Evolutionary conservation across 2,329 filamentous ascomycete species (phyloP).

Genomic region (Diplocarpon mali): DNA sequence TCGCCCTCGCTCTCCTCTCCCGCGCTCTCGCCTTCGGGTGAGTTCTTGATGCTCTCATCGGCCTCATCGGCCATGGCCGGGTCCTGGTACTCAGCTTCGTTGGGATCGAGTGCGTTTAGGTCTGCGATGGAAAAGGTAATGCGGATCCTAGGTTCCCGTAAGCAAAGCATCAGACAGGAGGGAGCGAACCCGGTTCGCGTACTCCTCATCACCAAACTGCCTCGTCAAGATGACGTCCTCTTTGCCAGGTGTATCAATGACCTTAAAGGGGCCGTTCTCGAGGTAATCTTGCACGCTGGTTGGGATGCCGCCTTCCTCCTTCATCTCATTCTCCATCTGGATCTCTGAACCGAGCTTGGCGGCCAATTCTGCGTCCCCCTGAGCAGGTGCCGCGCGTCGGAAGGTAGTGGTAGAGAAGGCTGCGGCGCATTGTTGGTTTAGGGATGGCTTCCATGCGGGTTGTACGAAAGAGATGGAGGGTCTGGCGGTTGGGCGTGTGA

Average conservation of each 20-base stretch:
- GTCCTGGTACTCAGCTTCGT: conserved; percentile 45
- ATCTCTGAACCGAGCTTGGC: conserved; percentile 81
- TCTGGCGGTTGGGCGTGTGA: conserved; percentile 1
- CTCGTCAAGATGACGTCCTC: conserved; percentile 81
- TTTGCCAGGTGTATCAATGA: conserved; percentile 70
- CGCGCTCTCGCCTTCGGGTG: conserved; percentile 43
- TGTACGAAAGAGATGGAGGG: conserved; percentile 19
- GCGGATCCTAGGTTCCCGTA: conserved; percentile 46
- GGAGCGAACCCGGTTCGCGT: conserved; percentile 29
- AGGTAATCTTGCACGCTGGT: conserved; percentile 79
- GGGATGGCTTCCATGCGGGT: conserved; percentile 22
- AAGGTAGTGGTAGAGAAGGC: conserved; percentile 32
- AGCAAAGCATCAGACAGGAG: conserved; percentile 22
- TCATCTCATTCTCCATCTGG: conserved; percentile 69
- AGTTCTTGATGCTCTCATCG: conserved; percentile 40
- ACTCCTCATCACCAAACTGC: conserved; percentile 82
- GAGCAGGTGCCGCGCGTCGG: conserved; percentile 30
- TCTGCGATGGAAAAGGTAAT: conserved; percentile 79
- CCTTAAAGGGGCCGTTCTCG: conserved; percentile 72
- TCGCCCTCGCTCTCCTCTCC: conserved; percentile 40
- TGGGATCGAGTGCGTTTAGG: conserved; percentile 53
- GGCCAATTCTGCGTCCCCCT: conserved; percentile 68
- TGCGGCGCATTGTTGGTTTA: conserved; percentile 19
- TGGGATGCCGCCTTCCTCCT: conserved; percentile 59
- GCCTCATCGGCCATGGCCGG: conserved; percentile 42